Evolutionary conservation across 192 early-diverging fungal genomes (phyloP).

Genomic region (Allomyces arbusculus): DNA sequence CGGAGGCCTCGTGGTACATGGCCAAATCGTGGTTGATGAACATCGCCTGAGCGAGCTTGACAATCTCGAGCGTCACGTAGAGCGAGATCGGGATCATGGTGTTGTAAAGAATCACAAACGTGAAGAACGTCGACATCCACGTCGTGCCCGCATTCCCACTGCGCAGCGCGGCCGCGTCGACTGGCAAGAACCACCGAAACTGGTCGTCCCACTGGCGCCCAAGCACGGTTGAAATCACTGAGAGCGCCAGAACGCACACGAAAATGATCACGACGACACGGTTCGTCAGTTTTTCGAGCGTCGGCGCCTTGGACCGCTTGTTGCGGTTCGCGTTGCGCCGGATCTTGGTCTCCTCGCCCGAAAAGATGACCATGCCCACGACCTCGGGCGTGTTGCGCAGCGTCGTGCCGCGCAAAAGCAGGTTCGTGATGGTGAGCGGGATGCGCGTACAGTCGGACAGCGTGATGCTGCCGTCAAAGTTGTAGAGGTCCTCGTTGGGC

Average conservation of each 20-base stretch:
- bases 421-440: constrained; percentile 55
- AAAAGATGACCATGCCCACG: constrained; percentile 44
- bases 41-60: constrained; percentile 49
- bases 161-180: constrained; percentile 4
- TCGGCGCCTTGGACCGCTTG: constrained; percentile 45
- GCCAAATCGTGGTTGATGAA: constrained; percentile 58
- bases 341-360: constrained; percentile 33
- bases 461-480: constrained; percentile 54
- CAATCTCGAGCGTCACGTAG: constrained; percentile 70
- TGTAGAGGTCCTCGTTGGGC: constrained; percentile 60
- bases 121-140: constrained; percentile 27
- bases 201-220: constrained; percentile 15
- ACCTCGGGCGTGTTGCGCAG: constrained; percentile 63
- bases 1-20: constrained; percentile 53
- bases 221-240: constrained; percentile 24
- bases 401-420: constrained; percentile 66
- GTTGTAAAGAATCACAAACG: constrained; percentile 63
- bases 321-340: constrained; percentile 18
- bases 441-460: constrained; percentile 9
- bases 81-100: constrained; percentile 76
- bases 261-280: constrained; percentile 53
- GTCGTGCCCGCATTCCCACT: constrained; percentile 8
- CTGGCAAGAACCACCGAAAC: constrained; percentile 30
- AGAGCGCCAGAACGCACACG: constrained; percentile 28
- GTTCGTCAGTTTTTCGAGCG: constrained; percentile 57